These are phyloP conservation scores for Myrmaecium sp. DNA, from an alignment of 2,329 filamentous ascomycete species.

Conservation along the genomic window DNA sequence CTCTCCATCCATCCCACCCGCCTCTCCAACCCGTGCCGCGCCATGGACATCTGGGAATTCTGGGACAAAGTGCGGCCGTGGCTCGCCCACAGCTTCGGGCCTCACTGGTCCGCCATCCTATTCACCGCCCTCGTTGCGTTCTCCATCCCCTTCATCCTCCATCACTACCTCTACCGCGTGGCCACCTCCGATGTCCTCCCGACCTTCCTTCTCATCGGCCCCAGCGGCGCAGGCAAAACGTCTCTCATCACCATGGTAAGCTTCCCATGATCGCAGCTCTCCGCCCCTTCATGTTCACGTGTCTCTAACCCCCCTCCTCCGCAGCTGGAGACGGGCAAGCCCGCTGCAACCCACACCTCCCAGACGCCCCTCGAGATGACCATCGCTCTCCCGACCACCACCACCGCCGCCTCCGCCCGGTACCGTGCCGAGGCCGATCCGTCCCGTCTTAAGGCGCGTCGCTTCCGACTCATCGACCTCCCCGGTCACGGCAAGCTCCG, in stretches of 20 bases:
- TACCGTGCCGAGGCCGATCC: slow-evolving; percentile 52
- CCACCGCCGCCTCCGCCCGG: slow-evolving; percentile 38
- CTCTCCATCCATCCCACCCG: no score
- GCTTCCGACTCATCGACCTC: slow-evolving; percentile 69
- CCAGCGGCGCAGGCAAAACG: slow-evolving; percentile 75
- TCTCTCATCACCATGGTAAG: slow-evolving; percentile 60
- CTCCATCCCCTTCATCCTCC: slow-evolving; percentile 58
- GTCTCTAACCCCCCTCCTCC: neutral
- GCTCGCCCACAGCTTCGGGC: slow-evolving; percentile 30
- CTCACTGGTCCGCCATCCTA: slow-evolving; percentile 35
- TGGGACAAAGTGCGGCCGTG: no score
- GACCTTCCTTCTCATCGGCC: slow-evolving; percentile 65
- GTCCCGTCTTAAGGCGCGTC: slow-evolving; percentile 36
- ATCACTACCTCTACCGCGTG: slow-evolving; percentile 53
- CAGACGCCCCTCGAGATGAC: slow-evolving; percentile 41
- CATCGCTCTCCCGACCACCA: slow-evolving; percentile 36
- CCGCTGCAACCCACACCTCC: slow-evolving; percentile 41
- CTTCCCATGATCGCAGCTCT: slow-evolving; percentile 2
- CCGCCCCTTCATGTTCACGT: slow-evolving; percentile 1
- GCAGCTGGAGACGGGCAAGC: slow-evolving; percentile 38
- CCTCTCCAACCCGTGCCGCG: no score
- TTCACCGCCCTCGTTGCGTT: slow-evolving; percentile 56
- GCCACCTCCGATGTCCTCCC: slow-evolving; percentile 52
- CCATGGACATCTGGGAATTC: no score
- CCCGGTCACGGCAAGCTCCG: slow-evolving; percentile 86